Conservation (phyloP, 2,329 filamentous ascomycete genomes). For the Penicillium brevicompactum region DNA sequence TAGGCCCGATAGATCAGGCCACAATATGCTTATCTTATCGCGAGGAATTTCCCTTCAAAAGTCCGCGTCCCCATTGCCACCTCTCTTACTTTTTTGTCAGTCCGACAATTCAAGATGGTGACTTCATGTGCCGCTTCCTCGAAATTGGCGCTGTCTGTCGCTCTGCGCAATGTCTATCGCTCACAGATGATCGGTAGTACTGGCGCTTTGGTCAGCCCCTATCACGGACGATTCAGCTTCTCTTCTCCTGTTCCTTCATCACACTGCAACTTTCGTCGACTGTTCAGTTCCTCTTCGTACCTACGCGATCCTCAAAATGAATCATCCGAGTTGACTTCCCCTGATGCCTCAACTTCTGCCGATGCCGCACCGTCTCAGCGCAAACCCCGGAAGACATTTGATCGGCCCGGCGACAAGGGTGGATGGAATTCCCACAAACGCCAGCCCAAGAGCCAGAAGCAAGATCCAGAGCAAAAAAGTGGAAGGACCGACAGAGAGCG, state of each 20-base stretch:
- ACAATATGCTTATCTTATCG: conserved; percentile 12
- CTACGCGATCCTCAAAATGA: background rate
- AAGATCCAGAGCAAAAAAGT: background rate
- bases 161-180: conserved; percentile 28
- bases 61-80: background rate
- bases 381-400: background rate
- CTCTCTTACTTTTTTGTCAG: background rate
- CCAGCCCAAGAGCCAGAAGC: background rate
- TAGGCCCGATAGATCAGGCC: background rate
- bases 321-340: background rate
- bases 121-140: conserved; percentile 27
- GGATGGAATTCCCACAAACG: conserved; percentile 2
- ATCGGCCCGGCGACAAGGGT: background rate
- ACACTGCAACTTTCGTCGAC: background rate
- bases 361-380: background rate
- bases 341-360: background rate
- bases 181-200: conserved; percentile 22
- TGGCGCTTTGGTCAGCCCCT: conserved; percentile 5
- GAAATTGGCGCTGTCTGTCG: conserved; percentile 26
- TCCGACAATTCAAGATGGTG: conserved; percentile 17
- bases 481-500: conserved; percentile 10
- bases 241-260: conserved; percentile 1
- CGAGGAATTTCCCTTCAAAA: conserved; percentile 5
- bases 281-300: background rate
- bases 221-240: background rate